Base-by-base conservation (phyloP, 768 basidiomycete species). In the Glaciozyma antarctica region DNA sequence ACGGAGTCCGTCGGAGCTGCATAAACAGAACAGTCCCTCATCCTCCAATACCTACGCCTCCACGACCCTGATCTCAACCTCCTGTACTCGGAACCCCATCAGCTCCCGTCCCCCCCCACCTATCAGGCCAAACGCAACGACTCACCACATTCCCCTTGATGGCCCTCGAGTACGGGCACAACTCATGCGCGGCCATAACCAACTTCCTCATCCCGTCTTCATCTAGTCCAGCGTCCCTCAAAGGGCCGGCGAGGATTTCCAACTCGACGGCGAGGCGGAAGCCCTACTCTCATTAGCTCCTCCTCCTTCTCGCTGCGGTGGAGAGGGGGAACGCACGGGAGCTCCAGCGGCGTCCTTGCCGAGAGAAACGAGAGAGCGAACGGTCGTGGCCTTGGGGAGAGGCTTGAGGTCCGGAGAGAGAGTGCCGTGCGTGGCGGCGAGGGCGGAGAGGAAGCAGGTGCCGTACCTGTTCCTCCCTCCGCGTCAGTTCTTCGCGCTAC, bases 141-240 rank as follows among this genome's bases (percentile, higher is more conserved):
- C 62, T 16, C n/a, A 63, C 66, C 19, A 73, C 59, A 58, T 73
- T 73, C n/a, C 71, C 72, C 49, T 51, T 47, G n/a, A 58, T 62
- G 4, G 72, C 72, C 13, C 72, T 51, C 12, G 51, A 56, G 62
- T 73, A 73, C 2, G 72, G 72, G 62, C 72, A 73, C 55, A 71
- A 49, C 48, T 64, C 63, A 61, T 71, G 70, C 12, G 72, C 68
- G 7, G 47, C 66, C 28, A 65, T 41, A 30, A 70, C 63, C 48
- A 73, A 66, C 38, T 65, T 59, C 28, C 68, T 21, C 57, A 71
- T 69, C 58, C 64, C 62, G 5, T 26, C 60, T 45, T 67, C 60
- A 24, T 49, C 21, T 16, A 73, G 58, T 2, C 68, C 68, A 43
- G 58, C 57, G 47, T 67, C 58, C 53, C 63, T 51, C 19, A 73